Base-by-base conservation (phyloP, 106 monocot species). In the Platanthera guangdongensis region DNA sequence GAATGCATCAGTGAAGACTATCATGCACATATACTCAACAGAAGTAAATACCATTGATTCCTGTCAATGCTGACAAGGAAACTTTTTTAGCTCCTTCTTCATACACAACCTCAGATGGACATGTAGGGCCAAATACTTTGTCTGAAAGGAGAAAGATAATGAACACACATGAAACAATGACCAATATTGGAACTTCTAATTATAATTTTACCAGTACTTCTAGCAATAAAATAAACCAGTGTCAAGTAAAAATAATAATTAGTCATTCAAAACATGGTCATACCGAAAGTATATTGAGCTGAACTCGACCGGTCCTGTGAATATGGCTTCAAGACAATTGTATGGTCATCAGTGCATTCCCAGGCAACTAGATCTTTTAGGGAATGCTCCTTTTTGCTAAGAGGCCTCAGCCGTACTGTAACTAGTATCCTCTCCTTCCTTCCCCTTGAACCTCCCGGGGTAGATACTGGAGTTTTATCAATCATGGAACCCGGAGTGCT, bases 391-490 rank as follows among this genome's bases (percentile, higher is more conserved):
- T 87, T 94, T 73, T 84, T 94, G 78, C 84, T 94, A 15, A 92
- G 79, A 72, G 94, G 99, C 60, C 99, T 81, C 67, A 99, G 79
- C 28, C 99, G 87, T 16, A 99, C 90, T 1, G 94, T 99, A 15
- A 99, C 94, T 64, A 94, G 90, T 68, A 99, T 99, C 78, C 93
- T 96, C 84, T 96, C 96, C 74, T 93, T 93, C 45, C 86, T 91
- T 3, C 28, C 74, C 74, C 78, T 88, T 39, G 90, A 47, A 3
- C 80, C 84, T 53, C 85, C 93, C 19, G 84, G 91, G 19, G 82
- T 90, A 73, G 68, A 90, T 21, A 81, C 51, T 0, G 81, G 89
- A 25, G 80, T 89, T 57, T 83, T 89, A 10, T 89, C 93, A 2
- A 85, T 83, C 78, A 88, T 96, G 9, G 88, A 88, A 68, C 83